Base-by-base conservation (phyloP, 139 green algal genomes). In the Chlamydomonas sphaeroides region DNA sequence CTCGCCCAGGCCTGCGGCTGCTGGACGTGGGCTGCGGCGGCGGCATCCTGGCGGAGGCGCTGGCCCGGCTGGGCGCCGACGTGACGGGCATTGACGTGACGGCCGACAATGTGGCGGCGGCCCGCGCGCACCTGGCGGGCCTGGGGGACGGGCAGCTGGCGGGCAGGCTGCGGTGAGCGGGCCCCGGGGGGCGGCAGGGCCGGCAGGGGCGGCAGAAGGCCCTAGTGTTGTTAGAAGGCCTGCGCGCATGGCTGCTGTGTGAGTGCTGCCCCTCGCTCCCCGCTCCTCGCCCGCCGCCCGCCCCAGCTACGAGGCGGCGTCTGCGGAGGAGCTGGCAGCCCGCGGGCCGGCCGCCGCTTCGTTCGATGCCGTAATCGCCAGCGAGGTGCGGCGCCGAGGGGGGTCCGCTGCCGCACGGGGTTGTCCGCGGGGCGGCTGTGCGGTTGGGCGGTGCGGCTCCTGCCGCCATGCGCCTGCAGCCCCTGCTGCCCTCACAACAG, bases 1-100 rank as follows among this genome's bases (percentile, higher is more conserved):
- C 30, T 14, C n/a, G 6, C 65, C 1, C 38, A 36, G 89, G 89
- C 2, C 69, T 93, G 18, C 65, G 61, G 0, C 66, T 97, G 49
- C 80, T 98, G 77, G 96, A 98, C 78, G 95, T 98, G 33, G 96
- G 96, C 35, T 98, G 95, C 83, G 96, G 96, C 10, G 95, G 95
- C 15, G 96, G 96, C 33, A 88, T 98, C 33, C 86, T 98, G 33
- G 65, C 85, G 18, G 95, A 98, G 88, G 83, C 92, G 1, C 83
- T 98, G 45, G 96, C 95, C 0, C 83, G 93, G 59, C 84, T 98
- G 88, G 96, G 95, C 5, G 95, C 92, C 0, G 3, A 84, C 0
- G 90, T 95, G 30, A 84, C 80, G 38, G 93, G 84, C 14, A 93
- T 96, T 51, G 93, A 96, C 68, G 79, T 92, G 30, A 89, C 89